phyloP scores from a whole-genome alignment of 306 rosid genomes.

The Vigna angularis region DNA sequence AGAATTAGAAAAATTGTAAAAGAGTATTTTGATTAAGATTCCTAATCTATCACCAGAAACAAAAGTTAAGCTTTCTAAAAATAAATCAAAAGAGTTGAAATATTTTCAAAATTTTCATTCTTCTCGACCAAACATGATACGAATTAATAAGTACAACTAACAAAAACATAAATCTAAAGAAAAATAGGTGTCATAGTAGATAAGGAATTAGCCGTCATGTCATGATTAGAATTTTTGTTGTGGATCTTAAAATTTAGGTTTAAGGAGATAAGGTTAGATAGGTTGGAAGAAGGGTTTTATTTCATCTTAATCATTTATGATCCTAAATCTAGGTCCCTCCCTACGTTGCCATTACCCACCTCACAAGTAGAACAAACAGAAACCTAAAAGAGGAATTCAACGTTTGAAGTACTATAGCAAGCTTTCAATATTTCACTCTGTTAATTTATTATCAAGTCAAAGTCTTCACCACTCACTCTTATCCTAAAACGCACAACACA shows the following conservation, averaged over 20 bases:
- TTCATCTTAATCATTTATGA: neutral
- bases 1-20: too few relatives aligned
- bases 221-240: neutral
- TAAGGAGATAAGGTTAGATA: conserved; percentile 24
- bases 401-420: neutral
- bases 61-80: too few relatives aligned
- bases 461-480: conserved; percentile 28
- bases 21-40: too few relatives aligned
- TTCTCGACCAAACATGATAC: too few relatives aligned
- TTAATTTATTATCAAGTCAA: neutral
- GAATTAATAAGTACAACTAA: too few relatives aligned
- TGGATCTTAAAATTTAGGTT: neutral
- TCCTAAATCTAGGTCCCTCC: neutral
- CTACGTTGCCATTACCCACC: neutral
- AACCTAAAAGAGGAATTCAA: neutral
- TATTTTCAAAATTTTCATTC: too few relatives aligned
- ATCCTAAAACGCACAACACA: conserved; percentile 10
- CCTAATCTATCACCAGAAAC: too few relatives aligned
- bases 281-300: neutral
- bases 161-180: too few relatives aligned
- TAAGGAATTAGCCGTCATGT: neutral
- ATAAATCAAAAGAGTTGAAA: too few relatives aligned
- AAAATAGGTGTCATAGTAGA: neutral
- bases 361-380: neutral
- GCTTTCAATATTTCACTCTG: neutral